Conservation (phyloP, 352 stramenopile genomes). For the Phytopythium aichiense region DNA sequence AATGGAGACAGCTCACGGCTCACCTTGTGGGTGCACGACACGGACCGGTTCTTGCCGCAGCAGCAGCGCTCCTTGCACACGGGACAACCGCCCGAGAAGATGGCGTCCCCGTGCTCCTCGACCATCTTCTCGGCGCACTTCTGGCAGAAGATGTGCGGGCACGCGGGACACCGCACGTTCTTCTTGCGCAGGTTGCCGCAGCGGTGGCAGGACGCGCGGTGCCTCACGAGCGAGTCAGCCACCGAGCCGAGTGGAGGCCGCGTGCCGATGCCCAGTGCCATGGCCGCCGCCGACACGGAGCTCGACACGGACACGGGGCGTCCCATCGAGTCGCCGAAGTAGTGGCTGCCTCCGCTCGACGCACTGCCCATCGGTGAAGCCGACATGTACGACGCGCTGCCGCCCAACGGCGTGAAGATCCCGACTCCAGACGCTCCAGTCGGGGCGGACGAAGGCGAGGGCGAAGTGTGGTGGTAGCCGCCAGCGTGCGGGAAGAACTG, state of each 20-base stretch:
- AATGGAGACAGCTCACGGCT: too few species aligned
- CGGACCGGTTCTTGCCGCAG: constrained; percentile 82
- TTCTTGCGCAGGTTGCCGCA: constrained; percentile 89
- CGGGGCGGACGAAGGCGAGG: neutral
- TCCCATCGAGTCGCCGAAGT: neutral
- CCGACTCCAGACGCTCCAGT: neutral
- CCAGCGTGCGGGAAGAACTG: neutral
- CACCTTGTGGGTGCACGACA: constrained; percentile 60
- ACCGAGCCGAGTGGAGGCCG: neutral
- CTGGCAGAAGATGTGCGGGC: constrained; percentile 87
- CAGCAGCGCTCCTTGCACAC: constrained; percentile 88
- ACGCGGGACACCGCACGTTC: constrained; percentile 76
- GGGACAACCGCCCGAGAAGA: constrained; percentile 78
- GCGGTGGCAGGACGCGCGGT: constrained; percentile 82
- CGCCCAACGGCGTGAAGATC: constrained; percentile 1
- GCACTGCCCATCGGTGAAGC: neutral
- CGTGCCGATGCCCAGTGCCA: neutral
- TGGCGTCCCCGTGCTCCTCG: constrained; percentile 70
- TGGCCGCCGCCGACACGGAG: neutral
- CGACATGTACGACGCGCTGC: neutral
- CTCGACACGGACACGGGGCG: neutral
- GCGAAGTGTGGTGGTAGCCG: neutral
- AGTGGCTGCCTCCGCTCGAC: neutral
- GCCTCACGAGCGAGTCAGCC: constrained; percentile 47
- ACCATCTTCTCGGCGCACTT: constrained; percentile 89